Evolutionary conservation across 2,329 filamentous ascomycete species (phyloP).

Genomic region (Monosporascus sp.): DNA sequence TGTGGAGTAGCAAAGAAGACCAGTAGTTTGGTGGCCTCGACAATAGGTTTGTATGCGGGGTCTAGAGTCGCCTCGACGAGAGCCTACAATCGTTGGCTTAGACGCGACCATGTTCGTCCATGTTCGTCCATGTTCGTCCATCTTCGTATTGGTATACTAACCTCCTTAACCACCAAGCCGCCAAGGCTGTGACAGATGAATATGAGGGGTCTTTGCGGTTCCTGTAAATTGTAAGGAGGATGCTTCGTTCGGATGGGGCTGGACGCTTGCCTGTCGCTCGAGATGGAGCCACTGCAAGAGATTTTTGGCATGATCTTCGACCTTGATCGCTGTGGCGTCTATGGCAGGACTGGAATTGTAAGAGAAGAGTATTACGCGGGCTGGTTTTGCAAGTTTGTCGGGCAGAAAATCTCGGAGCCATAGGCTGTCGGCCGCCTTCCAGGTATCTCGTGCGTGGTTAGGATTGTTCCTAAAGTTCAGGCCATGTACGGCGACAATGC

Average conservation of each 20-base stretch:
- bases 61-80: constrained; percentile 6
- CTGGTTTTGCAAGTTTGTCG: neutral
- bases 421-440: constrained; percentile 5
- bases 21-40: constrained; percentile 6
- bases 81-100: constrained; percentile 1
- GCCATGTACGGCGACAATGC: constrained; percentile 13
- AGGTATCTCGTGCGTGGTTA: constrained; percentile 9
- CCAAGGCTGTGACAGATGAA: constrained; percentile 12
- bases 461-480: constrained; percentile 7
- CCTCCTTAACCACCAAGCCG: constrained; percentile 8
- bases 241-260: neutral
- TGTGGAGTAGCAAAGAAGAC: constrained; percentile 9
- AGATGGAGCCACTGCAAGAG: constrained; percentile 4
- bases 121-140: too few species aligned
- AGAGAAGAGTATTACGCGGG: constrained; percentile 9
- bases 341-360: constrained; percentile 12
- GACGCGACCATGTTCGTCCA: too few species aligned
- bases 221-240: constrained; percentile 2
- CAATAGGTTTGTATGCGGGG: constrained; percentile 2
- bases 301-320: constrained; percentile 10
- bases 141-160: neutral
- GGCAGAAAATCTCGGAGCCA: constrained; percentile 13
- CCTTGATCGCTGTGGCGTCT: constrained; percentile 2
- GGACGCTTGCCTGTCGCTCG: constrained; percentile 1
- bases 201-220: constrained; percentile 7